These are phyloP conservation scores for Alternaria arborescens DNA, from an alignment of 2,329 filamentous ascomycete species.

Conservation along the genomic window DNA sequence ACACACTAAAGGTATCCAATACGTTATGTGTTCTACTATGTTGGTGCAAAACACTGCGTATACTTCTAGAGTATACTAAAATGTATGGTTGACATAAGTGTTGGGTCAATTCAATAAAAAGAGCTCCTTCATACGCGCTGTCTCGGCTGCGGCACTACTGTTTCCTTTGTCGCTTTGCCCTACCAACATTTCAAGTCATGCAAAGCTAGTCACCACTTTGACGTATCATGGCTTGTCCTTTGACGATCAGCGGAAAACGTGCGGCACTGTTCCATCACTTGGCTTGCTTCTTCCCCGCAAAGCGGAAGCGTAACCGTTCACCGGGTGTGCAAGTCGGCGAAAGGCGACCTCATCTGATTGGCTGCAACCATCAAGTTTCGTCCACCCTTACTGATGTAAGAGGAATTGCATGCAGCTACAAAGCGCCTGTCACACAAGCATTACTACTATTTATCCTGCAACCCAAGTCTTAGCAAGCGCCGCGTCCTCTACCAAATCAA, in stretches of 20 bases:
- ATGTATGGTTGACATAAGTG: no score
- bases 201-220: background rate
- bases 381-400: background rate
- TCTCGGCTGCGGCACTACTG: background rate
- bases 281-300: conserved; percentile 14
- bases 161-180: background rate
- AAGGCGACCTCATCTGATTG: conserved; percentile 6
- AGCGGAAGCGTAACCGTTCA: background rate
- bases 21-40: no score
- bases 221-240: background rate
- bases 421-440: background rate
- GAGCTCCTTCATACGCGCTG: background rate
- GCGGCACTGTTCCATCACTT: conserved; percentile 13
- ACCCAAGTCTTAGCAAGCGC: background rate
- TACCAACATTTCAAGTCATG: conserved; percentile 1
- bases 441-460: background rate
- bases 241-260: conserved; percentile 4
- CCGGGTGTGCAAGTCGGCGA: background rate
- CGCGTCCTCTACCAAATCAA: background rate
- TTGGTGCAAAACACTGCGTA: no score
- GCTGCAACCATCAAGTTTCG: background rate
- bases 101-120: background rate
- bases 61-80: no score
- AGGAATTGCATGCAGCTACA: background rate
- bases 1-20: no score